These are phyloP conservation scores for Ustilago cynodontis DNA, from an alignment of 1,284 basidiomycete genomes.

Conservation along the genomic window DNA sequence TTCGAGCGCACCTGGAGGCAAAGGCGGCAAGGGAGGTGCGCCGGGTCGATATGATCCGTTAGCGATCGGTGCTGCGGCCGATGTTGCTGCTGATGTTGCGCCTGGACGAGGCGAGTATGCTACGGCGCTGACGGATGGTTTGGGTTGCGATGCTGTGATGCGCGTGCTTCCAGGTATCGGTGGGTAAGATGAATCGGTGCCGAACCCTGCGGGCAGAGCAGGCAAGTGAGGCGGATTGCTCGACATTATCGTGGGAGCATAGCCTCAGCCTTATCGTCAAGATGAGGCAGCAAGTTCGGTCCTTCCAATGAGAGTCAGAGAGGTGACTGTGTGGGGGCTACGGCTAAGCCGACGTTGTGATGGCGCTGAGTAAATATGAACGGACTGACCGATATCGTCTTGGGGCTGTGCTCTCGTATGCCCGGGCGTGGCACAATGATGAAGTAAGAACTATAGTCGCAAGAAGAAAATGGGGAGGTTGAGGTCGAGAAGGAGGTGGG, in stretches of 20 bases:
- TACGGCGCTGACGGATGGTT: slow-evolving; percentile 13
- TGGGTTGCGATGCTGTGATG: slow-evolving; percentile 39
- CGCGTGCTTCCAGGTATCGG: slow-evolving; percentile 54
- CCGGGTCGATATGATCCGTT: slow-evolving; percentile 26
- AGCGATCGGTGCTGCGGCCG: slow-evolving; percentile 5
- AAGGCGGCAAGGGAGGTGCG: slow-evolving; percentile 52
- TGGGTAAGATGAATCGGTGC: slow-evolving; percentile 62
- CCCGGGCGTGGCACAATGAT: background rate
- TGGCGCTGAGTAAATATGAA: background rate
- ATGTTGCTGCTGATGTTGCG: slow-evolving; percentile 9
- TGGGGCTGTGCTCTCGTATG: background rate
- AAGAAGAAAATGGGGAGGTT: no score
- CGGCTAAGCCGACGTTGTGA: background rate
- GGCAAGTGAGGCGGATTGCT: slow-evolving; percentile 47
- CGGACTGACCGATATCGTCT: background rate
- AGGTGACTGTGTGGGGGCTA: background rate
- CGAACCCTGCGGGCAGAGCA: slow-evolving; percentile 59
- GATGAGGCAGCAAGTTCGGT: background rate
- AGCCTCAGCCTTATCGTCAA: background rate
- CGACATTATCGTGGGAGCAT: slow-evolving; percentile 23
- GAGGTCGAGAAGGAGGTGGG: background rate
- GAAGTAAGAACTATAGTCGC: no score
- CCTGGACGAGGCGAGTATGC: background rate
- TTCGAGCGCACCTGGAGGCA: slow-evolving; percentile 48
- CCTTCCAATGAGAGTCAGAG: background rate